Evolutionary conservation across 768 basidiomycete species (phyloP).

Genomic region (Sarcodon aspratus): DNA sequence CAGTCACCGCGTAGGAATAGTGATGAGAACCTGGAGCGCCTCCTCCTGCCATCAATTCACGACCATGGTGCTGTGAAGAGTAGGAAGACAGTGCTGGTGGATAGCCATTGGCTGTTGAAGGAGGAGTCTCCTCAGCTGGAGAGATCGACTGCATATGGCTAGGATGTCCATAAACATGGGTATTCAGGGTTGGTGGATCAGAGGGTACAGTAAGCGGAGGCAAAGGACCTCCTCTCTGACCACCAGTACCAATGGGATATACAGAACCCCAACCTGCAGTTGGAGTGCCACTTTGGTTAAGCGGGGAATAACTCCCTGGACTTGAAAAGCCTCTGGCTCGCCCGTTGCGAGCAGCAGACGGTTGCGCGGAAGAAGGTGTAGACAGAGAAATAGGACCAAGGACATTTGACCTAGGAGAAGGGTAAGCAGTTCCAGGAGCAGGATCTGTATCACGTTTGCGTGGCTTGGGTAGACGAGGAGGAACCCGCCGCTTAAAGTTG

Average conservation of each 20-base stretch:
- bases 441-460: slow-evolving; percentile 70
- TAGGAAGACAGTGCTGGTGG: slow-evolving; percentile 14
- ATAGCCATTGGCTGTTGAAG: slow-evolving; percentile 29
- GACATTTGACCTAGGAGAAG: slow-evolving; percentile 68
- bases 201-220: slow-evolving; percentile 80
- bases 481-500: slow-evolving; percentile 92
- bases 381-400: slow-evolving; percentile 55
- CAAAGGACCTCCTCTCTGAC: slow-evolving; percentile 29
- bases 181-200: slow-evolving; percentile 51
- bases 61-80: slow-evolving; percentile 16
- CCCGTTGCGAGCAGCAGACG: slow-evolving; percentile 35
- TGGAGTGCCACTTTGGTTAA: slow-evolving; percentile 42
- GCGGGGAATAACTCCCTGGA: slow-evolving; percentile 68
- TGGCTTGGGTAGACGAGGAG: slow-evolving; percentile 83
- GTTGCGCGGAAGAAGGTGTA: slow-evolving; percentile 36
- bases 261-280: slow-evolving; percentile 40
- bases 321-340: slow-evolving; percentile 67
- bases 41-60: slow-evolving; percentile 25
- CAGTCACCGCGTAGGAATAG: slow-evolving; percentile 51
- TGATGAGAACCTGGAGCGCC: slow-evolving; percentile 27
- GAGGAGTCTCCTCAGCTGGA: slow-evolving; percentile 58
- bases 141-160: slow-evolving; percentile 60
- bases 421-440: slow-evolving; percentile 38
- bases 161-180: slow-evolving; percentile 51
- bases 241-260: slow-evolving; percentile 21